A percentile compares a stretch with the other conserved stretches of the same genome.
These are phyloP conservation scores for Wickerhamomyces subpelliculosus DNA, from an alignment of 805 yeast species.

Conservation along the genomic window DNA sequence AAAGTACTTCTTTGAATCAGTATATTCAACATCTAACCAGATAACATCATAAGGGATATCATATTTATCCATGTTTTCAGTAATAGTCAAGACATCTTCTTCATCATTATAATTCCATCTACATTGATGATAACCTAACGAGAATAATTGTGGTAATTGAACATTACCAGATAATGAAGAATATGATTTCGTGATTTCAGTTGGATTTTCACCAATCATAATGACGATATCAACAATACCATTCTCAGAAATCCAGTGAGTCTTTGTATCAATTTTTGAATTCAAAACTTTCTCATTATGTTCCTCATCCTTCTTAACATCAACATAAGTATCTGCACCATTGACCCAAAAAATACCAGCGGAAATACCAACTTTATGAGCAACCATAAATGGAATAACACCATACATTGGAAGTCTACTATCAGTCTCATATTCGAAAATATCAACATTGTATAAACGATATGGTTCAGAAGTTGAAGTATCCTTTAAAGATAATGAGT, in stretches of 20 bases:
- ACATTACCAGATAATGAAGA: conserved; percentile 69
- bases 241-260: conserved; percentile 94
- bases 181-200: conserved; percentile 51
- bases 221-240: conserved; percentile 76
- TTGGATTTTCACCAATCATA: conserved; percentile 53
- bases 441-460: conserved; percentile 86
- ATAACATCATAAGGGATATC: conserved; percentile 83
- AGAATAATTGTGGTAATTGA: conserved; percentile 64
- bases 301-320: conserved; percentile 40
- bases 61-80: conserved; percentile 59
- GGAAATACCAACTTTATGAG: conserved; percentile 47
- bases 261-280: conserved; percentile 23
- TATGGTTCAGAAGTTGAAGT: conserved; percentile 67
- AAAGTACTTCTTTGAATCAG: conserved; percentile 80
- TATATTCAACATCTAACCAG: conserved; percentile 93
- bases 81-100: conserved; percentile 72
- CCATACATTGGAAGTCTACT: conserved; percentile 93
- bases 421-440: conserved; percentile 83
- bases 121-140: conserved; percentile 92
- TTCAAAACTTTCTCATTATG: conserved; percentile 8
- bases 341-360: conserved; percentile 89
- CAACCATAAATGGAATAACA: conserved; percentile 81
- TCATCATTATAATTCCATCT: conserved; percentile 96
- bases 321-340: conserved; percentile 88
- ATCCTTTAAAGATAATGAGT: conserved; percentile 63